Conservation (phyloP, 73 alveolate species). For the Tetrahymena thermophila region DNA sequence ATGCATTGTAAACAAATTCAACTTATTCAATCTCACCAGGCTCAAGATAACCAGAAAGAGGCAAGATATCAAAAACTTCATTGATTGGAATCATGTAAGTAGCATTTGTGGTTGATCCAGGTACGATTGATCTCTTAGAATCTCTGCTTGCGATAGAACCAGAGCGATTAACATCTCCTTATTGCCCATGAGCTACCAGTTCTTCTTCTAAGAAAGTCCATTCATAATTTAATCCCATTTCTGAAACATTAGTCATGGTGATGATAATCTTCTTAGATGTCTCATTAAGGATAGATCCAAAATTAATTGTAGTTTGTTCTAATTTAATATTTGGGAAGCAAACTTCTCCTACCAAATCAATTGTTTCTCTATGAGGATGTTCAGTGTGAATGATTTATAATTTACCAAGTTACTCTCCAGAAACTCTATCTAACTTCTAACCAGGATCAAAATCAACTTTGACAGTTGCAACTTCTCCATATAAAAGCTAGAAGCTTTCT, state of each 20-base stretch:
- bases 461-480: slow-evolving; percentile 76
- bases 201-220: slow-evolving; percentile 99
- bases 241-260: slow-evolving; percentile 93
- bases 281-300: slow-evolving; percentile 97
- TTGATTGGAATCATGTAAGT: slow-evolving; percentile 60
- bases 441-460: slow-evolving; percentile 99
- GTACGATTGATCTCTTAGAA: not conserved
- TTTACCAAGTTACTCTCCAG: slow-evolving; percentile 89
- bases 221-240: slow-evolving; percentile 94
- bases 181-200: slow-evolving; percentile 1
- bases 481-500: slow-evolving; percentile 78
- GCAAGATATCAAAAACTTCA: slow-evolving; percentile 98
- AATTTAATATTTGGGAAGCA: slow-evolving; percentile 96
- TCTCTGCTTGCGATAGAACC: not conserved
- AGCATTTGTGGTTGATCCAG: slow-evolving; percentile 1
- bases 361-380: slow-evolving; percentile 97
- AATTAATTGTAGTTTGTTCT: slow-evolving; percentile 78
- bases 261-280: slow-evolving; percentile 94
- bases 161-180: not conserved
- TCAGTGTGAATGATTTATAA: slow-evolving; percentile 92
- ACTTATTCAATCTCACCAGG: slow-evolving; percentile 97
- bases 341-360: slow-evolving; percentile 95
- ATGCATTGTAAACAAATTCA: slow-evolving; percentile 89
- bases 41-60: slow-evolving; percentile 94
- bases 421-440: slow-evolving; percentile 90